These are phyloP conservation scores for Linum trigynum DNA, from an alignment of 345 rosid species.

Conservation along the genomic window DNA sequence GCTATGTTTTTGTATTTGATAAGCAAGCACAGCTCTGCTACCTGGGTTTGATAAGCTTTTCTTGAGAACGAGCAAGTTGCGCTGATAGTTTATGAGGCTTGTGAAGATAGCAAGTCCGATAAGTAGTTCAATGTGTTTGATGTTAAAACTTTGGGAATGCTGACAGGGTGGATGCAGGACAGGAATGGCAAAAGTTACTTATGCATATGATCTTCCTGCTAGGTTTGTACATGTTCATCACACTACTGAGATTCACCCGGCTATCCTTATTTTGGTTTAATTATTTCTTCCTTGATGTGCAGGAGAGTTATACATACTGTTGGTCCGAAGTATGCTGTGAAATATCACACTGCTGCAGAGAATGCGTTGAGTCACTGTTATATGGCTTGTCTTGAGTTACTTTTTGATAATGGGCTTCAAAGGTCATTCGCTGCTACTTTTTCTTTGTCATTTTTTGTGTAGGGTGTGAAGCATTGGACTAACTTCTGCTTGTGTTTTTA, in stretches of 20 bases:
- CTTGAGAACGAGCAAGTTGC: too few relatives aligned
- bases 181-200: slow-evolving; percentile 93
- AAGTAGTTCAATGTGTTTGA: not conserved
- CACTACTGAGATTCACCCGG: not conserved
- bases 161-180: slow-evolving; percentile 95
- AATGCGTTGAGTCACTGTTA: slow-evolving; percentile 98
- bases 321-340: slow-evolving; percentile 94
- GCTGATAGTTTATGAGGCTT: not conserved
- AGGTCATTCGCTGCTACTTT: slow-evolving; percentile 35
- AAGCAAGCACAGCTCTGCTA: too few relatives aligned
- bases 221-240: slow-evolving; percentile 40
- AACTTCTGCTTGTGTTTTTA: slow-evolving; percentile 19
- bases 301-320: slow-evolving; percentile 70
- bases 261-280: not conserved
- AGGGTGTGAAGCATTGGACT: slow-evolving; percentile 17
- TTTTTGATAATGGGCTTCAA: slow-evolving; percentile 73
- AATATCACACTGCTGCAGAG: slow-evolving; percentile 98
- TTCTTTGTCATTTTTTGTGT: not conserved
- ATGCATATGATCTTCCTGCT: slow-evolving; percentile 92
- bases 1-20: not conserved
- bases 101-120: slow-evolving; percentile 3
- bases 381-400: slow-evolving; percentile 87
- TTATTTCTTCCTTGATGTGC: not conserved
- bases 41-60: too few relatives aligned
- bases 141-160: slow-evolving; percentile 9